Evolutionary conservation across 129 eudicot species (phyloP).

Genomic region (Escallonia herrerae): DNA sequence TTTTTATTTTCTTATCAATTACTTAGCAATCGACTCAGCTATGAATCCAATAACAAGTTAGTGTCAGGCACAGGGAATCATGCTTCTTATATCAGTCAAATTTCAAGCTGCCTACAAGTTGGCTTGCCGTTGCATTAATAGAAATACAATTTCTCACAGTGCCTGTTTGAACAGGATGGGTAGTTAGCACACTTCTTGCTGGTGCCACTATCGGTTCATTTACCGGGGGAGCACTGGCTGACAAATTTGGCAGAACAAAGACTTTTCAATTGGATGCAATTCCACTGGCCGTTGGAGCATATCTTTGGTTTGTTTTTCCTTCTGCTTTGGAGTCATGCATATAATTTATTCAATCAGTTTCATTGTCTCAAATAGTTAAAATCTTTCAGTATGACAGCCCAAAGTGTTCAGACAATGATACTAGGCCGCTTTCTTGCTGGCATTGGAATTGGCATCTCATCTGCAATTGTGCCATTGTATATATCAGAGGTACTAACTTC

Average conservation of each 20-base stretch:
- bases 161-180: conserved; percentile 60
- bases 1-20: not conserved
- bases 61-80: not conserved
- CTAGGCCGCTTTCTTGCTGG: conserved; percentile 90
- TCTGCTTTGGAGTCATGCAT: not conserved
- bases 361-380: conserved; percentile 13
- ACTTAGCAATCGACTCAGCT: not conserved
- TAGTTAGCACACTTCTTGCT: conserved; percentile 92
- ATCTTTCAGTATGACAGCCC: conserved; percentile 64
- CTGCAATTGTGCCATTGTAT: conserved; percentile 92
- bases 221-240: conserved; percentile 92
- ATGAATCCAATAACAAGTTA: not conserved
- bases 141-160: not conserved
- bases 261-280: conserved; percentile 79
- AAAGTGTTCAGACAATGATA: conserved; percentile 63
- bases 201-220: conserved; percentile 96
- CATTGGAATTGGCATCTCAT: conserved; percentile 91
- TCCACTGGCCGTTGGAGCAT: conserved; percentile 85
- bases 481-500: conserved; percentile 73
- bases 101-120: not conserved
- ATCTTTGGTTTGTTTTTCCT: conserved; percentile 59
- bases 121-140: not conserved
- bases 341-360: not conserved
- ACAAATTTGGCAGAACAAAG: conserved; percentile 75
- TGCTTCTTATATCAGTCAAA: not conserved